Evolutionary conservation across 2,329 filamentous ascomycete species (phyloP).

Genomic region (Metarhizium guizhouense): DNA sequence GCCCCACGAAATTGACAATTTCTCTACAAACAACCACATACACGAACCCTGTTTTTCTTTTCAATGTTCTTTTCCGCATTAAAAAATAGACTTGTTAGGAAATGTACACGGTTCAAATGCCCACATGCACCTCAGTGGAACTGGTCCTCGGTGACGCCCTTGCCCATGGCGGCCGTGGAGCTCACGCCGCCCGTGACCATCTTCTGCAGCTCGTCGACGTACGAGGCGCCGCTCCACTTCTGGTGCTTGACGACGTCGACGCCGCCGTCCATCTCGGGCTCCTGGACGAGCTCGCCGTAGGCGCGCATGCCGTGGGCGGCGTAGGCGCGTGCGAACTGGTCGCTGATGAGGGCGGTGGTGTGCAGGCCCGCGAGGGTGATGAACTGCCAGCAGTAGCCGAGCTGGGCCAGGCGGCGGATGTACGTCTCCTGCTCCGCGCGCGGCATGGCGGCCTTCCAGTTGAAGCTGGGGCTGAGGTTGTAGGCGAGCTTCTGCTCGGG

Average conservation of each 20-base stretch:
- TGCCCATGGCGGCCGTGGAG: slow-evolving; percentile 91
- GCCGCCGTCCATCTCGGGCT: slow-evolving; percentile 85
- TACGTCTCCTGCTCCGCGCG: slow-evolving; percentile 92
- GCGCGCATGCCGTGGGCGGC: slow-evolving; percentile 82
- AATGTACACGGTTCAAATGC: background rate
- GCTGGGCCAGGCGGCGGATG: slow-evolving; percentile 73
- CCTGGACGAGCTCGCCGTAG: slow-evolving; percentile 94
- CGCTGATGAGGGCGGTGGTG: slow-evolving; percentile 84
- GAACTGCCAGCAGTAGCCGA: slow-evolving; percentile 99
- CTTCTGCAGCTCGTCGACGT: slow-evolving; percentile 90
- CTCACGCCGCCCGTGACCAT: slow-evolving; percentile 93
- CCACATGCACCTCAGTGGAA: slow-evolving; percentile 40
- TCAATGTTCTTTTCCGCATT: no score
- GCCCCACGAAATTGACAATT: no score
- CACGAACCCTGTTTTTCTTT: no score
- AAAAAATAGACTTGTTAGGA: no score
- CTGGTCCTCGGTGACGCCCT: slow-evolving; percentile 96
- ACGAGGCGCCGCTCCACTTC: slow-evolving; percentile 95
- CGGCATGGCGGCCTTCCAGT: slow-evolving; percentile 97
- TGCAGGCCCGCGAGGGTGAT: slow-evolving; percentile 98
- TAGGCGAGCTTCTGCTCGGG: slow-evolving; percentile 98
- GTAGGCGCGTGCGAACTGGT: slow-evolving; percentile 81
- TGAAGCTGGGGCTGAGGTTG: slow-evolving; percentile 98
- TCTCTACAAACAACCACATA: no score
- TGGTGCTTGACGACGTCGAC: slow-evolving; percentile 97